Percentiles rank a stretch among this genome's conserved stretches.
phyloP scores from a whole-genome alignment of 495 filamentous ascomycete species.

The Cercophora samala region DNA sequence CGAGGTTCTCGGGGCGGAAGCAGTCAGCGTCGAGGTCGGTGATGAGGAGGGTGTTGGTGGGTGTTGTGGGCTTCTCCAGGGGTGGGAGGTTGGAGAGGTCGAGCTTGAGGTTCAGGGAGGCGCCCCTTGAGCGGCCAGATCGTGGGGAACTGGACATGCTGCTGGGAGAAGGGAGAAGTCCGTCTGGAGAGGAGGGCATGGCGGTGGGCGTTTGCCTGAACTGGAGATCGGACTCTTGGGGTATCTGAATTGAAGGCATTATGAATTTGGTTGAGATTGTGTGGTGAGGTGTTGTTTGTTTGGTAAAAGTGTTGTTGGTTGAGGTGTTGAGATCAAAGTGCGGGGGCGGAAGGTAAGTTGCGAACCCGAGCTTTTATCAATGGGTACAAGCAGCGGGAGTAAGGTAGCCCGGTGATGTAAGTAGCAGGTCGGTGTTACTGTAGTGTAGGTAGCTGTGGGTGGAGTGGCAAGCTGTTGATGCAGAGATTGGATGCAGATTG shows the following conservation, averaged over 20 bases:
- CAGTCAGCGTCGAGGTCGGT: conserved; percentile 79
- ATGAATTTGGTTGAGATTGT: background rate
- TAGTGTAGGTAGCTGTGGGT: background rate
- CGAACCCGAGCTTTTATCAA: background rate
- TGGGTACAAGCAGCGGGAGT: too few species aligned
- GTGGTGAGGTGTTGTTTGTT: background rate
- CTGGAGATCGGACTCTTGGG: conserved; percentile 13
- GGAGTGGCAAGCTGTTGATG: background rate
- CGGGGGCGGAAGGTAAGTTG: background rate
- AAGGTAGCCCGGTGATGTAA: conserved; percentile 1
- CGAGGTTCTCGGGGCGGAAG: conserved; percentile 74
- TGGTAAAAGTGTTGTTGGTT: background rate
- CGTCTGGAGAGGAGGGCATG: background rate
- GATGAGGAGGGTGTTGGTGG: conserved; percentile 92
- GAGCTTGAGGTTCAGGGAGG: conserved; percentile 61
- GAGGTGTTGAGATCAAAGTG: background rate
- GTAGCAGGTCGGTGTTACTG: background rate
- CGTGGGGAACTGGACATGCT: conserved; percentile 34
- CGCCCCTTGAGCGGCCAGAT: conserved; percentile 20
- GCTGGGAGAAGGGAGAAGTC: conserved; percentile 29
- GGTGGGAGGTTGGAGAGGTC: conserved; percentile 80
- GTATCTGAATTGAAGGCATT: background rate
- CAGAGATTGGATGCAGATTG: background rate
- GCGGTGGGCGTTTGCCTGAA: conserved; percentile 2
- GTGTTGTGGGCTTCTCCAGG: conserved; percentile 71